Base-by-base conservation (phyloP, 2,329 filamentous ascomycete genomes). In the Aspergillus sp. region DNA sequence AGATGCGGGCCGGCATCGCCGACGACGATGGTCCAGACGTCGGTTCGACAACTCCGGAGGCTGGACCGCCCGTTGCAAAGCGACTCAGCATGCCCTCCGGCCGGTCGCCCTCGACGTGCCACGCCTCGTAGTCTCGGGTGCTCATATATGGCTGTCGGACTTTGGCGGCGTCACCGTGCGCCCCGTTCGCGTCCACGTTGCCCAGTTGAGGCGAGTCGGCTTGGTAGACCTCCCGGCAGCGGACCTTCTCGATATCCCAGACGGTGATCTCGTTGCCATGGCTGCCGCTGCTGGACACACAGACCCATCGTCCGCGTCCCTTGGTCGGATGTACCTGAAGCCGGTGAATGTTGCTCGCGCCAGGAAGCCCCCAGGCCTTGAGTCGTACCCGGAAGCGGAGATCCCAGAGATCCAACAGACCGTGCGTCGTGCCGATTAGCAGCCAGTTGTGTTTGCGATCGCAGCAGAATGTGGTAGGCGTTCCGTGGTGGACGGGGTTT, bases 401-500 rank as follows among this genome's bases (percentile, higher is more conserved):
- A 71, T 99, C 94, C 94, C 94, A 99, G 1, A 99, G 81, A 67
- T 96, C 89, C 6, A 99, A 78, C 23, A 97, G 87, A 32, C 95
- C 94, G 67, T 97, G 92, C 0, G 91, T 90, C 0, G 95, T 99
- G 32, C 92, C 94, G 0, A 97, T 76, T 1, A 96, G 81, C 3
- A 99, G 78, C 94, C 94, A 99, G 65, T 94, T 91, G 47, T 88
- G 87, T 66, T 87, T 89, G 52, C 85, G 83, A 65, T 97, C 91
- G 29, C 96, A 81, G 64, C 89, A 93, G 71, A 99, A 97, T 60
- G 90, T 94, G 0, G 90, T 97, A 1, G 91, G 90, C 0, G 87
- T 89, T 11, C 94, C 94, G 65, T 99, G 93, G 63, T 96, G 89
- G 2, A 96, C 84, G 0, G 93, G 91, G 53, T 96, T 97, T 43